A percentile compares a stretch with the other conserved stretches of the same genome.
Conservation (phyloP, 2,329 filamentous ascomycete species). For the Stemphylium vesicarium region DNA sequence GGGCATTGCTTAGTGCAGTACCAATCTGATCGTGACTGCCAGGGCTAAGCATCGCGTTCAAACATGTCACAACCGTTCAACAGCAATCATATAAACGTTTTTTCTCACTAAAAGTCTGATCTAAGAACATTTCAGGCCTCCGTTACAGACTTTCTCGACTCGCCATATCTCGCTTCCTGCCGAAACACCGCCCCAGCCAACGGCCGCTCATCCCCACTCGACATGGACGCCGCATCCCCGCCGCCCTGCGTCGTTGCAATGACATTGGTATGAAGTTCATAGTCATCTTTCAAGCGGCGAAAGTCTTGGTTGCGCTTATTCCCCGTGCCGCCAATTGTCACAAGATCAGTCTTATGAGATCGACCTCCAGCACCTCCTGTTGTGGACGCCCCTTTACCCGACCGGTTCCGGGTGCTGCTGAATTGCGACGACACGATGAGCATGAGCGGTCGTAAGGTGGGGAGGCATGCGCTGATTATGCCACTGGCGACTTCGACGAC, state of each 20-base stretch:
- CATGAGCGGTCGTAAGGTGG: conserved; percentile 21
- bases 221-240: background rate
- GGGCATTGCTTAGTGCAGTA: too few species aligned
- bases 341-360: conserved; percentile 5
- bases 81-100: too few species aligned
- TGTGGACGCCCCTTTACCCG: background rate
- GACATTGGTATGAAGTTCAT: background rate
- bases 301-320: conserved; percentile 11
- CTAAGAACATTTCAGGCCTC: too few species aligned
- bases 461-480: conserved; percentile 23
- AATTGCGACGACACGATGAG: conserved; percentile 17
- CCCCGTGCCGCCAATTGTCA: conserved; percentile 11
- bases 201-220: background rate
- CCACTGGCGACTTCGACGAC: conserved; percentile 20
- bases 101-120: too few species aligned
- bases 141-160: too few species aligned
- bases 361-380: background rate
- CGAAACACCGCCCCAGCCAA: background rate
- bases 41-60: too few species aligned
- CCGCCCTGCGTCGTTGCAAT: background rate
- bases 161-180: background rate
- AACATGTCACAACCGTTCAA: too few species aligned
- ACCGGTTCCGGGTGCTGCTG: conserved; percentile 7
- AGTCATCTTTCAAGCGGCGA: conserved; percentile 5
- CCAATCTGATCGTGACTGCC: too few species aligned